phyloP scores from a whole-genome alignment of 805 yeast genomes.

The Candida maris region DNA sequence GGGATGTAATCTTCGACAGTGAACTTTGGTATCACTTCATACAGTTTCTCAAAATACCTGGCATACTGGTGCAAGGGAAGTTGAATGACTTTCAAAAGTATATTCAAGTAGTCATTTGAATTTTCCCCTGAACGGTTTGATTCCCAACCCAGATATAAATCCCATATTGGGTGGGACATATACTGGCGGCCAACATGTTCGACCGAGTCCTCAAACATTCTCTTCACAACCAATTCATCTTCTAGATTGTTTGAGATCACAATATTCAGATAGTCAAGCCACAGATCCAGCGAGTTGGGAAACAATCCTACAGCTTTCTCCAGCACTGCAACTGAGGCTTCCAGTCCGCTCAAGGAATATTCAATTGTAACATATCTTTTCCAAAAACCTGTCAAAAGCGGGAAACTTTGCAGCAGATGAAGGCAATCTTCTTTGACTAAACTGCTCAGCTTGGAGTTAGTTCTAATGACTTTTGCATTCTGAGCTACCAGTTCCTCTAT shows the following conservation, averaged over 20 bases:
- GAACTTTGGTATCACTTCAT: slow-evolving; percentile 36
- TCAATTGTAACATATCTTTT: slow-evolving; percentile 53
- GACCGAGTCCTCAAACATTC: slow-evolving; percentile 47
- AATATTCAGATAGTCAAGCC: slow-evolving; percentile 64
- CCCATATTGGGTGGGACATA: slow-evolving; percentile 81
- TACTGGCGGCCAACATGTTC: slow-evolving; percentile 63
- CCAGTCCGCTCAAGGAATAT: slow-evolving; percentile 53
- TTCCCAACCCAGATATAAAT: slow-evolving; percentile 63
- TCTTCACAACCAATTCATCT: slow-evolving; percentile 31
- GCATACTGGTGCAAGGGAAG: slow-evolving; percentile 88
- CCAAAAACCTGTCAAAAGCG: slow-evolving; percentile 62
- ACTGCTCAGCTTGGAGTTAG: slow-evolving; percentile 13
- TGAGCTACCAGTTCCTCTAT: slow-evolving; percentile 24
- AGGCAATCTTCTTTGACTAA: slow-evolving; percentile 32
- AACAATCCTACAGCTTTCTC: slow-evolving; percentile 43
- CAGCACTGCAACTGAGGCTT: slow-evolving; percentile 45
- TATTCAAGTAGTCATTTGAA: slow-evolving; percentile 35
- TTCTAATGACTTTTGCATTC: slow-evolving; percentile 15
- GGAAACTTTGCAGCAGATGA: slow-evolving; percentile 49
- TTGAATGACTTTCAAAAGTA: slow-evolving; percentile 43
- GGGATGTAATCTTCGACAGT: slow-evolving; percentile 32
- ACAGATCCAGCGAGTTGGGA: slow-evolving; percentile 60
- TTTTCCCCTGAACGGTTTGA: slow-evolving; percentile 31
- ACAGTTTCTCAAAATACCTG: slow-evolving; percentile 56
- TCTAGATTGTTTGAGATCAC: slow-evolving; percentile 40